A percentile compares a stretch with the other conserved stretches of the same genome.
These are phyloP conservation scores for Kodamaea derodonti DNA, from an alignment of 1,139 yeast species.

Conservation along the genomic window DNA sequence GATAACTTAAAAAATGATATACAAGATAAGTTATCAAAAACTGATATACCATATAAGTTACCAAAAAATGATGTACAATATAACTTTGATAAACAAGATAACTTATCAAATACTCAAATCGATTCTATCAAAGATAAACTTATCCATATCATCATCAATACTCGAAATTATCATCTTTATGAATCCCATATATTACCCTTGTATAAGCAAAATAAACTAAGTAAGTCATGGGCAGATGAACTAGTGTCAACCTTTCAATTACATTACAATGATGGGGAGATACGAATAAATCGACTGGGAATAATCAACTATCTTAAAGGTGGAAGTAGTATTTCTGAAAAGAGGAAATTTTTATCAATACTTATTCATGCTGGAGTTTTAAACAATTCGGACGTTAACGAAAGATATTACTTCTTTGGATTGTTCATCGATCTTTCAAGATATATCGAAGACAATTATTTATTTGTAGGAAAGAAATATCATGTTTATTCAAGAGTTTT, in stretches of 20 bases:
- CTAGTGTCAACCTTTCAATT: slow-evolving; percentile 21
- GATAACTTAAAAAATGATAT: slow-evolving; percentile 15
- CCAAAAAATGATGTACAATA: slow-evolving; percentile 2
- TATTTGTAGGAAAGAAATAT: slow-evolving; percentile 15
- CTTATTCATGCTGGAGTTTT: slow-evolving; percentile 20
- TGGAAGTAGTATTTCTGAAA: slow-evolving; percentile 6
- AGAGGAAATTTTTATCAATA: slow-evolving; percentile 18
- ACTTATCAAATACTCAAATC: slow-evolving; percentile 16
- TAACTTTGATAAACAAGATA: slow-evolving; percentile 17
- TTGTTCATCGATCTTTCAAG: slow-evolving; percentile 17
- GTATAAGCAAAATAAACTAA: slow-evolving; percentile 1
- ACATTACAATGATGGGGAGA: slow-evolving; percentile 9
- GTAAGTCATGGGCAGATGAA: slow-evolving; percentile 20
- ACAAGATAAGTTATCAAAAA: slow-evolving; percentile 16
- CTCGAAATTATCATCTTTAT: slow-evolving; percentile 18
- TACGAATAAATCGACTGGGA: slow-evolving; percentile 11
- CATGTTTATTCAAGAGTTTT: slow-evolving; percentile 17
- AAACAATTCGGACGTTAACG: slow-evolving; percentile 10
- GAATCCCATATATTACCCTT: slow-evolving; percentile 16
- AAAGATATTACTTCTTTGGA: slow-evolving; percentile 12
- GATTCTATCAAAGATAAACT: slow-evolving; percentile 20
- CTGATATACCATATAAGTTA: slow-evolving; percentile 12
- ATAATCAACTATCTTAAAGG: slow-evolving; percentile 15
- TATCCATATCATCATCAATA: slow-evolving; percentile 20
- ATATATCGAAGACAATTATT: slow-evolving; percentile 18